Conservation (phyloP, 1,284 basidiomycete genomes). For the Volvariella volvacea region DNA sequence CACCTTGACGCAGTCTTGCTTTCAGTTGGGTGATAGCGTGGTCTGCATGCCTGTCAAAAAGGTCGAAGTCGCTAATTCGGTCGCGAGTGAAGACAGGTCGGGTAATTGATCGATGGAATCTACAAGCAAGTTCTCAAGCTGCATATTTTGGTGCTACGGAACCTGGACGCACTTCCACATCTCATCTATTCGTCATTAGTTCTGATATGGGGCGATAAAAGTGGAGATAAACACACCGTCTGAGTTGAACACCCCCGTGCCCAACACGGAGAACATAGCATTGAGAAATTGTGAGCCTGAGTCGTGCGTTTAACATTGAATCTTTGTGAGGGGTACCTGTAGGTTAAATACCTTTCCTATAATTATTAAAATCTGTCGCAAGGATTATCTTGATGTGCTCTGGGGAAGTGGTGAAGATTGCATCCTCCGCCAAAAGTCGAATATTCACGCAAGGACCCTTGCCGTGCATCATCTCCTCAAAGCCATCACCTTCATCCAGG, state of each 20-base stretch:
- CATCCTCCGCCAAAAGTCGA: constrained; percentile 2
- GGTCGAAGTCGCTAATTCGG: constrained; percentile 40
- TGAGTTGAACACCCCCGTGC: constrained; percentile 55
- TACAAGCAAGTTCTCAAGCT: no score
- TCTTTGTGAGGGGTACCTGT: no score
- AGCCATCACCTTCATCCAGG: constrained; percentile 16
- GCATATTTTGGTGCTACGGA: no score
- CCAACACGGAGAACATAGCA: constrained; percentile 36
- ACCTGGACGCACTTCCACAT: constrained; percentile 32
- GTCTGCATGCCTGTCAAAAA: constrained; percentile 34
- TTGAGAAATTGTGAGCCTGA: constrained; percentile 20
- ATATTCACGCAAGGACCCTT: constrained; percentile 13
- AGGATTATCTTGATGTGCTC: constrained; percentile 37
- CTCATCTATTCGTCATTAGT: constrained; percentile 16
- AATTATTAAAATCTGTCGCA: constrained; percentile 12
- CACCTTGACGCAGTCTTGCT: constrained; percentile 26
- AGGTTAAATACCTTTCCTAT: no score
- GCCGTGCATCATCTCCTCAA: constrained; percentile 6
- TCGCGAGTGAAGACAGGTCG: constrained; percentile 45
- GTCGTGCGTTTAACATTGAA: no score
- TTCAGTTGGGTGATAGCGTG: constrained; percentile 26
- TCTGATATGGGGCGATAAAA: no score
- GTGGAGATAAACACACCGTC: constrained; percentile 30
- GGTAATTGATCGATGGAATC: constrained; percentile 41
- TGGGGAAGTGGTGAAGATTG: constrained; percentile 25